These are phyloP conservation scores for Phytophthora quininea DNA, from an alignment of 352 stramenopile genomes.

Conservation along the genomic window DNA sequence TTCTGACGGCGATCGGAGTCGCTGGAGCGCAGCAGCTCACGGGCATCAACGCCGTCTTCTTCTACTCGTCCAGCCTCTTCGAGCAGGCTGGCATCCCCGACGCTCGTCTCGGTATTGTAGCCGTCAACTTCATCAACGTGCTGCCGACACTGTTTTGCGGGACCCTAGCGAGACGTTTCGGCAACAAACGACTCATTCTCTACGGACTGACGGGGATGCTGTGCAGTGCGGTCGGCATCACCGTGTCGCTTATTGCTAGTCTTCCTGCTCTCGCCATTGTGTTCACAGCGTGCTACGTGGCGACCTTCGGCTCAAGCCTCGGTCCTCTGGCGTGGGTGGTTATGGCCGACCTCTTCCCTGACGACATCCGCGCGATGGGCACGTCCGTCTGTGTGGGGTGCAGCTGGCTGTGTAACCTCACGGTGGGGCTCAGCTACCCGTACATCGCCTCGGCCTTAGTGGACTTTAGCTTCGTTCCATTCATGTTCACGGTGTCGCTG, in stretches of 20 bases:
- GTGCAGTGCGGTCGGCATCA: conserved; percentile 51
- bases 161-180: conserved; percentile 40
- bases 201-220: conserved; percentile 57
- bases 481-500: conserved; percentile 40
- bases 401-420: conserved; percentile 46
- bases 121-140: conserved; percentile 65
- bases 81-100: conserved; percentile 60
- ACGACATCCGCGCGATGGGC: conserved; percentile 26
- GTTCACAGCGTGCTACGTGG: conserved; percentile 43
- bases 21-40: conserved; percentile 59
- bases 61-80: conserved; percentile 74
- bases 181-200: conserved; percentile 58
- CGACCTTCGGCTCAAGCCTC: conserved; percentile 36
- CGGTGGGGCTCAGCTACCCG: conserved; percentile 48
- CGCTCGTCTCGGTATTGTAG: conserved; percentile 55
- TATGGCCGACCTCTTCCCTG: conserved; percentile 33
- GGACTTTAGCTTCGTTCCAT: conserved; percentile 44
- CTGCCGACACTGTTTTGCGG: conserved; percentile 51
- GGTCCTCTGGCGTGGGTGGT: conserved; percentile 32
- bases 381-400: conserved; percentile 13
- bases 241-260: conserved; percentile 30
- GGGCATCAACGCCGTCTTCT: conserved; percentile 74
- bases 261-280: conserved; percentile 35
- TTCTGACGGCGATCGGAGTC: conserved; percentile 54
- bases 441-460: conserved; percentile 31